A percentile compares a stretch with the other conserved stretches of the same genome.
Evolutionary conservation across 2,329 filamentous ascomycete genomes (phyloP).

Genomic region (Nothophoma quercina): DNA sequence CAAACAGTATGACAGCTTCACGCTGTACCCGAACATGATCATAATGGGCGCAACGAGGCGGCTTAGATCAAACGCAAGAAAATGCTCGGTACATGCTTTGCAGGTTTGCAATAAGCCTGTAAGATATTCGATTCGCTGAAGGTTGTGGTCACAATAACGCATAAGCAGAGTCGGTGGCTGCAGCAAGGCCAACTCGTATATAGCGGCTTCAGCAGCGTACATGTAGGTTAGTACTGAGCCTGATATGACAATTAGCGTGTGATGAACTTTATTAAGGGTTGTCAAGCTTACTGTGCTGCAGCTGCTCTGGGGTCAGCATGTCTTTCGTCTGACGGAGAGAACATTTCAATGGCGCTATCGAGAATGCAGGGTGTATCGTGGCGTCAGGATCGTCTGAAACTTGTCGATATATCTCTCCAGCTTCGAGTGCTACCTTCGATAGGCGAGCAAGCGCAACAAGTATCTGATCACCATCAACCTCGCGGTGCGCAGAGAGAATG

Average conservation of each 20-base stretch:
- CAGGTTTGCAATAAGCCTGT: constrained; percentile 20
- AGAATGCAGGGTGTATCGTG: constrained; percentile 17
- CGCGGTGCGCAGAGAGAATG: constrained; percentile 46
- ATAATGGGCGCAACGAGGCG: constrained; percentile 16
- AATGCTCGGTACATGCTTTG: constrained; percentile 21
- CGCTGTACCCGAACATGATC: constrained; percentile 23
- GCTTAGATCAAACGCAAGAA: constrained; percentile 16
- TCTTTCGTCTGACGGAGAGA: constrained; percentile 20
- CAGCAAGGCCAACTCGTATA: constrained; percentile 27
- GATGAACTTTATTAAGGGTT: too few relatives aligned
- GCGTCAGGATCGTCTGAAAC: constrained; percentile 18
- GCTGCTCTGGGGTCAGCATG: constrained; percentile 11
- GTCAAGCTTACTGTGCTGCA: constrained; percentile 22
- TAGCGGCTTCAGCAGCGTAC: constrained; percentile 20
- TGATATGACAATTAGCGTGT: background rate
- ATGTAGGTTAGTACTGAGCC: constrained; percentile 21
- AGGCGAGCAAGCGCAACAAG: constrained; percentile 55
- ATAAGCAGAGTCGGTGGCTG: constrained; percentile 4
- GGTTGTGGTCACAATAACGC: constrained; percentile 15
- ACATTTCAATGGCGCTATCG: constrained; percentile 22
- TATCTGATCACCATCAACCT: constrained; percentile 57
- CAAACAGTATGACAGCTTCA: constrained; percentile 23
- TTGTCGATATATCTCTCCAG: constrained; percentile 33
- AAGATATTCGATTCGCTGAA: constrained; percentile 24
- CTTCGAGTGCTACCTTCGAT: constrained; percentile 32